These are phyloP conservation scores for Elsinoe australis DNA, from an alignment of 2,329 filamentous ascomycete species.

Conservation along the genomic window DNA sequence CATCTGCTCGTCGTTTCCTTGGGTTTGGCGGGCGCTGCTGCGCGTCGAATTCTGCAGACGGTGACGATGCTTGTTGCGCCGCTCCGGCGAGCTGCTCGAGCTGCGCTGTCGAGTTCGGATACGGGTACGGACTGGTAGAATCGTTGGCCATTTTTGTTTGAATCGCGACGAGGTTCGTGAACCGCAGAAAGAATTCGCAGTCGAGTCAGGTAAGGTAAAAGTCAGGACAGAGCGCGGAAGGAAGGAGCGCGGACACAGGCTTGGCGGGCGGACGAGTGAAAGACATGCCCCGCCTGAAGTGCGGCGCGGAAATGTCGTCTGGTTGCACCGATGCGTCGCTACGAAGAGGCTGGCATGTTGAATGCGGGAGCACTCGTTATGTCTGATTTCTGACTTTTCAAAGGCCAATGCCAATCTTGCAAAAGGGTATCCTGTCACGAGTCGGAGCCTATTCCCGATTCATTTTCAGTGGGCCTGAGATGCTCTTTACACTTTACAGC, in stretches of 20 bases:
- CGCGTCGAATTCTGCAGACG: slow-evolving; percentile 10
- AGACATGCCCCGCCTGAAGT: slow-evolving; percentile 9
- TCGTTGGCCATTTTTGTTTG: slow-evolving; percentile 13
- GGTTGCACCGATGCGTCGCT: too few relatives aligned
- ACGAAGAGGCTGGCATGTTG: slow-evolving; percentile 2
- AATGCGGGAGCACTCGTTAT: background rate
- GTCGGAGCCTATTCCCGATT: slow-evolving; percentile 14
- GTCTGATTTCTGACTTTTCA: background rate
- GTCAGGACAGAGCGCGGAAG: slow-evolving; percentile 1
- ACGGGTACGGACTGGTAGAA: slow-evolving; percentile 10
- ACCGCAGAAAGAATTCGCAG: background rate
- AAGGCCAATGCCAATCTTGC: slow-evolving; percentile 4
- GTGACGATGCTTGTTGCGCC: slow-evolving; percentile 15
- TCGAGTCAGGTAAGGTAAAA: slow-evolving; percentile 14
- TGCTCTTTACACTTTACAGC: background rate
- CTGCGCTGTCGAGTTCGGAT: slow-evolving; percentile 10
- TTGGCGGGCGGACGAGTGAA: slow-evolving; percentile 6
- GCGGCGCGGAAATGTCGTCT: too few relatives aligned
- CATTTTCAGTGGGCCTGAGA: background rate
- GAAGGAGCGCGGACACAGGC: background rate
- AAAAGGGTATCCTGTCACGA: slow-evolving; percentile 7
- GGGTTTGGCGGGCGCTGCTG: slow-evolving; percentile 15
- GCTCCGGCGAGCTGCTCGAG: slow-evolving; percentile 17
- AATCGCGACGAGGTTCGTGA: slow-evolving; percentile 10
- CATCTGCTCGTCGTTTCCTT: slow-evolving; percentile 31